Percentiles rank a stretch among this genome's conserved stretches.
Conservation (phyloP, 345 rosid species). For the Anacardium occidentale region DNA sequence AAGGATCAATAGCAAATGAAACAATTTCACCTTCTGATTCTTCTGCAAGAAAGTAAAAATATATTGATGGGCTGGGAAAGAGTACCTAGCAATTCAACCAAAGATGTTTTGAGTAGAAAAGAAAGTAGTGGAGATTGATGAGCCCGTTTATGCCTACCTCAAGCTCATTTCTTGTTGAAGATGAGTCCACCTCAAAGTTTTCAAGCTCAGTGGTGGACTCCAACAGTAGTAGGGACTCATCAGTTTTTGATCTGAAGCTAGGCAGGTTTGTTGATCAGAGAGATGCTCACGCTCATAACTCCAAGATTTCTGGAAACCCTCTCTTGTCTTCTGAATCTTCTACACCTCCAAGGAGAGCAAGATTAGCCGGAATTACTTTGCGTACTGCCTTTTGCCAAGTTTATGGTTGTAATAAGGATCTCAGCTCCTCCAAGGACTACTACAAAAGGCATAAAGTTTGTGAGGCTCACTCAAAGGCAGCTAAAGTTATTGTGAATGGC, state of each 20-base stretch:
- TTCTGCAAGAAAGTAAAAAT: constrained; percentile 31
- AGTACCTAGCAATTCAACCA: constrained; percentile 22
- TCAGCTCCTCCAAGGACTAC: constrained; percentile 70
- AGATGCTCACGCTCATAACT: constrained; percentile 23
- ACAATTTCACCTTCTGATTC: constrained; percentile 33
- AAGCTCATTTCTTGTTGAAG: constrained; percentile 33
- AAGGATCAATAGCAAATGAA: constrained; percentile 29
- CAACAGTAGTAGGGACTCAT: constrained; percentile 36
- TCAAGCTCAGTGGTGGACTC: constrained; percentile 42
- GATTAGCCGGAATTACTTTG: constrained; percentile 24
- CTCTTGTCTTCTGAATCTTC: constrained; percentile 28
- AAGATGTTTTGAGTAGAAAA: constrained; percentile 26
- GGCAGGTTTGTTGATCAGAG: constrained; percentile 52
- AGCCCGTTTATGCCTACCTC: constrained; percentile 27
- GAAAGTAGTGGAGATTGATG: constrained; percentile 25
- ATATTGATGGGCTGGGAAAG: constrained; percentile 36
- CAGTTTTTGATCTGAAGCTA: constrained; percentile 65
- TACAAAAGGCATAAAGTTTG: constrained; percentile 85
- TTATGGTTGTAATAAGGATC: constrained; percentile 69
- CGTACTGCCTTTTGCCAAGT: constrained; percentile 63
- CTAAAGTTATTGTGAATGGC: constrained; percentile 63
- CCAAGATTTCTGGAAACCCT: constrained; percentile 20
- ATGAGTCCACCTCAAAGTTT: constrained; percentile 40
- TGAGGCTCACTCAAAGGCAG: constrained; percentile 69
- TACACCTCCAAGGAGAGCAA: constrained; percentile 34